Evolutionary conservation across 176 grass and related monocot species (phyloP).

Genomic region (Aegilops tauschii): DNA sequence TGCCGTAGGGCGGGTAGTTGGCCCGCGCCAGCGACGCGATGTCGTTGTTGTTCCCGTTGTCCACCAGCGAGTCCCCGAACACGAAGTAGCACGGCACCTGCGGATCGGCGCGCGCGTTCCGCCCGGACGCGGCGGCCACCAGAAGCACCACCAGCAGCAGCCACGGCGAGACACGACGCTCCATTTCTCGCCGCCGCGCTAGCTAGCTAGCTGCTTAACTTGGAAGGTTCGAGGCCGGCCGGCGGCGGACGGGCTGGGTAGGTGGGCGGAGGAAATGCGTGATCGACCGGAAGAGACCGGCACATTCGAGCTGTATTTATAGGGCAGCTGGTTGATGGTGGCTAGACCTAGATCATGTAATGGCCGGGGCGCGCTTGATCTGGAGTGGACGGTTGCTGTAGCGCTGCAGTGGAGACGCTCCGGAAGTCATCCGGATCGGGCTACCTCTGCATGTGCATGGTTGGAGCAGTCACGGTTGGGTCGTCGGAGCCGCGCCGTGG

Average conservation of each 20-base stretch:
- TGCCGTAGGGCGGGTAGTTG: slow-evolving; percentile 85
- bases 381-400: neutral
- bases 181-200: neutral
- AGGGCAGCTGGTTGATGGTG: neutral
- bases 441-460: slow-evolving; percentile 24
- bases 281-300: neutral
- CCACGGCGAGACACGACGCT: neutral
- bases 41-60: slow-evolving; percentile 95
- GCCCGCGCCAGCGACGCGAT: slow-evolving; percentile 79
- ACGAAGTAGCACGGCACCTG: slow-evolving; percentile 89
- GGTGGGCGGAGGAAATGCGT: neutral
- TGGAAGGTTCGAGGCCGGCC: neutral
- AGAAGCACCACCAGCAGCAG: neutral
- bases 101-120: neutral
- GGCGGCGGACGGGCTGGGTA: neutral
- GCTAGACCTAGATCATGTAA: neutral
- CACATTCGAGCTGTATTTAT: slow-evolving; percentile 32
- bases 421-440: neutral
- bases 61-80: slow-evolving; percentile 85
- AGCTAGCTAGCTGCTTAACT: neutral
- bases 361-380: neutral
- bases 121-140: neutral
- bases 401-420: neutral
- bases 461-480: slow-evolving; percentile 41
- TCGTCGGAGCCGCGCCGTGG: neutral